Evolutionary conservation across 192 early-diverging fungal genomes (phyloP).

Genomic region (Allomyces arbusculus): DNA sequence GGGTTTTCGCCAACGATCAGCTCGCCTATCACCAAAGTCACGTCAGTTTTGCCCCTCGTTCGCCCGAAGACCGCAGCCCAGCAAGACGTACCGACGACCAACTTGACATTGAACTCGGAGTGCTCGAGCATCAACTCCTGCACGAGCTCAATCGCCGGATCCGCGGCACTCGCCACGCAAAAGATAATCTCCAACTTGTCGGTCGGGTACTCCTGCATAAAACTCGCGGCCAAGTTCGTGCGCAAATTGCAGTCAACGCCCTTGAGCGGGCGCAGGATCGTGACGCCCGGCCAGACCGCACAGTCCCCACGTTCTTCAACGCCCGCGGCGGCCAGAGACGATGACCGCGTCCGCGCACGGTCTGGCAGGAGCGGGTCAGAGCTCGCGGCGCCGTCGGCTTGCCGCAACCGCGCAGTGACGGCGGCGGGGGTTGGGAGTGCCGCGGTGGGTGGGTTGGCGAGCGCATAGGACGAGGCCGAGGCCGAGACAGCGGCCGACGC

Average conservation of each 20-base stretch:
- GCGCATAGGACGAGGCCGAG: no score
- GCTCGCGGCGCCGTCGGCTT: background rate
- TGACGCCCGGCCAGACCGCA: constrained; percentile 43
- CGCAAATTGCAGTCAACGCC: constrained; percentile 69
- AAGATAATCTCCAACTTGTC: constrained; percentile 64
- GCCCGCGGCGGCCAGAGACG: no score
- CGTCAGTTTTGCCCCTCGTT: constrained; percentile 1
- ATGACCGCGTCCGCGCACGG: no score
- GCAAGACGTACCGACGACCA: constrained; percentile 72
- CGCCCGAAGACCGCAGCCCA: no score
- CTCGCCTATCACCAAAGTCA: constrained; percentile 25
- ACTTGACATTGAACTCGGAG: constrained; percentile 47
- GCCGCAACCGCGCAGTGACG: background rate
- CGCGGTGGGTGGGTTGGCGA: background rate
- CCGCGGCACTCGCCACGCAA: constrained; percentile 55
- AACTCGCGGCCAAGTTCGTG: constrained; percentile 65
- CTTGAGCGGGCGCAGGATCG: constrained; percentile 84
- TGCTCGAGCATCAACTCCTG: constrained; percentile 42
- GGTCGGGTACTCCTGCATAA: constrained; percentile 65
- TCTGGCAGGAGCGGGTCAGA: no score
- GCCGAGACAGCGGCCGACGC: no score
- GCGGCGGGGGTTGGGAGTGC: background rate
- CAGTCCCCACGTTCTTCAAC: no score
- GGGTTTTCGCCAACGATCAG: constrained; percentile 71
- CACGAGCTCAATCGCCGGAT: constrained; percentile 65